Evolutionary conservation across 345 rosid genomes (phyloP).

Genomic region (Melaleuca quinquenervia): DNA sequence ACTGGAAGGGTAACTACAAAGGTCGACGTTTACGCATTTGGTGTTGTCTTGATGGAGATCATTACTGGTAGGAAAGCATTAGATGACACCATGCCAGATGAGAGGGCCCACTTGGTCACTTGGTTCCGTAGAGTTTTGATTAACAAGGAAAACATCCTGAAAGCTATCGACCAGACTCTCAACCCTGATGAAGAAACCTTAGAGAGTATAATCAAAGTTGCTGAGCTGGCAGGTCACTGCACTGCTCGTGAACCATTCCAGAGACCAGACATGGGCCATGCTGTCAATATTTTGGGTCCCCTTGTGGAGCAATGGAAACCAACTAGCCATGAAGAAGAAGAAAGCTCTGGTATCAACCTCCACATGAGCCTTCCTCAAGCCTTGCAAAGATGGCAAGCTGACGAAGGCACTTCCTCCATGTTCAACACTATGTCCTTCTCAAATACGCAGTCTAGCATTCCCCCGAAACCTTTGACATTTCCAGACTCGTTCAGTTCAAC

Average conservation of each 20-base stretch:
- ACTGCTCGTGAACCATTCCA: slow-evolving; percentile 74
- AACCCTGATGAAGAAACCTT: slow-evolving; percentile 54
- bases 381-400: slow-evolving; percentile 73
- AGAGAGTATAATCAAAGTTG: slow-evolving; percentile 49
- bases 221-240: slow-evolving; percentile 88
- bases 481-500: slow-evolving; percentile 48
- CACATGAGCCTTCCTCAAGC: slow-evolving; percentile 82
- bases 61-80: slow-evolving; percentile 79
- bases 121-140: slow-evolving; percentile 67
- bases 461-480: slow-evolving; percentile 49
- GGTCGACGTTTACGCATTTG: slow-evolving; percentile 82
- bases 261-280: slow-evolving; percentile 92
- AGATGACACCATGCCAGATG: slow-evolving; percentile 61
- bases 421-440: slow-evolving; percentile 38
- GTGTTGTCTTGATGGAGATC: slow-evolving; percentile 87
- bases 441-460: slow-evolving; percentile 56
- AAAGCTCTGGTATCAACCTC: slow-evolving; percentile 43
- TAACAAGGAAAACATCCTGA: slow-evolving; percentile 57
- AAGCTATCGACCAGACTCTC: slow-evolving; percentile 47
- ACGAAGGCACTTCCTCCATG: slow-evolving; percentile 60
- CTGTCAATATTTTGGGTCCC: slow-evolving; percentile 62
- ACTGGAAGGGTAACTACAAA: slow-evolving; percentile 92
- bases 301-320: slow-evolving; percentile 93
- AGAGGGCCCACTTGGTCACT: slow-evolving; percentile 60
- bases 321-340: slow-evolving; percentile 52